Evolutionary conservation across 192 early-diverging fungal species (phyloP).

Genomic region (Umbelopsis ramanniana): DNA sequence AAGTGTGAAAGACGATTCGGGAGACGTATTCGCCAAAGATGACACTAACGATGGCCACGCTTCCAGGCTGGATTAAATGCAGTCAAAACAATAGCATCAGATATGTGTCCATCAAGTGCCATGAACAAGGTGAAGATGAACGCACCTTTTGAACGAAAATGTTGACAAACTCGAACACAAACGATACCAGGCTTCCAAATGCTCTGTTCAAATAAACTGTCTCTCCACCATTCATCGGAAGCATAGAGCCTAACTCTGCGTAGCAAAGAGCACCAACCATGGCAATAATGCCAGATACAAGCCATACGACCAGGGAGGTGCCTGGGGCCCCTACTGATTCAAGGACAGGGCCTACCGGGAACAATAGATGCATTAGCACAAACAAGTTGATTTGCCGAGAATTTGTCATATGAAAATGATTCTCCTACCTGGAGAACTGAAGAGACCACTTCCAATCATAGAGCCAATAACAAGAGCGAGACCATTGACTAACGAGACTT

Average conservation of each 20-base stretch:
- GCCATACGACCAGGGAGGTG: conserved; percentile 78
- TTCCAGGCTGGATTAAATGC: conserved; percentile 51
- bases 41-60: conserved; percentile 76
- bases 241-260: conserved; percentile 88
- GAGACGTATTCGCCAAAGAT: conserved; percentile 80
- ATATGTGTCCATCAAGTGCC: neutral
- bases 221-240: conserved; percentile 88
- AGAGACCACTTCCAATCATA: conserved; percentile 83
- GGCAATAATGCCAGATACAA: conserved; percentile 72
- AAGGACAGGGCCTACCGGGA: conserved; percentile 57
- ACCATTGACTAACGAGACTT: conserved; percentile 66
- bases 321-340: conserved; percentile 65
- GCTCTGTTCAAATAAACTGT: conserved; percentile 83
- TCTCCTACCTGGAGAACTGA: conserved; percentile 69
- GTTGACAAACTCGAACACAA: conserved; percentile 75
- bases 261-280: conserved; percentile 86
- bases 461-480: conserved; percentile 71
- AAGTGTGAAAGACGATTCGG: conserved; percentile 65
- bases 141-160: conserved; percentile 62
- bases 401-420: neutral
- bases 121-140: neutral
- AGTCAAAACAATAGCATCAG: neutral
- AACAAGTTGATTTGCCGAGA: neutral
- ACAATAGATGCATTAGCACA: neutral
- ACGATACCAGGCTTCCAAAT: conserved; percentile 70